Conservation (phyloP, 441 rosid species). For the Biscutella laevigata region DNA sequence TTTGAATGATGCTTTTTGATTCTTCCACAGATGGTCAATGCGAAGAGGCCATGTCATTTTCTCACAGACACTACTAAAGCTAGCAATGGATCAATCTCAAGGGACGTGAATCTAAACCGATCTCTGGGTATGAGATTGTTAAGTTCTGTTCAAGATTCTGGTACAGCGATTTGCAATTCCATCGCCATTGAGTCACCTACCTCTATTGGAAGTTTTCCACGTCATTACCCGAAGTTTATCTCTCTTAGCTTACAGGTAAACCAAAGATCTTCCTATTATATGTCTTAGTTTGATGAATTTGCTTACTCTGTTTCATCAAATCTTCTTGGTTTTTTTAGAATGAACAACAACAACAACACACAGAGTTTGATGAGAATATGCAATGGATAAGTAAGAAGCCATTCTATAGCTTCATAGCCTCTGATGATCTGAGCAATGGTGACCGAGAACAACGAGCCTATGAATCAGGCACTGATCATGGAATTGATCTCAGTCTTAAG, state of each 20-base stretch:
- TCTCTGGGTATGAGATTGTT: background rate
- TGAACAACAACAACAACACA: slow-evolving; percentile 13
- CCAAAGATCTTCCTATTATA: background rate
- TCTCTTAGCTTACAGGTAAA: slow-evolving; percentile 20
- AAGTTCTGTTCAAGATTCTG: slow-evolving; percentile 12
- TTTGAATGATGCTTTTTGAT: background rate
- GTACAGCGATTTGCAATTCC: slow-evolving; percentile 16
- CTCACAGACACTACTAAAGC: slow-evolving; percentile 5
- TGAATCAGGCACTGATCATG: slow-evolving; percentile 9
- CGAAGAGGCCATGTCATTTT: slow-evolving; percentile 16
- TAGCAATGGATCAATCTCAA: background rate
- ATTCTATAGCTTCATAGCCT: slow-evolving; percentile 15
- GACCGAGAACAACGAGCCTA: background rate
- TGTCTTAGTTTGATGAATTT: background rate
- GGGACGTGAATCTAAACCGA: slow-evolving; percentile 9
- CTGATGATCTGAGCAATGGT: slow-evolving; percentile 2
- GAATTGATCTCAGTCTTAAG: slow-evolving; percentile 25
- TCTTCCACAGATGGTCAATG: slow-evolving; percentile 6
- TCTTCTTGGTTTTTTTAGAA: slow-evolving; percentile 4
- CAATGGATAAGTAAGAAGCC: slow-evolving; percentile 7
- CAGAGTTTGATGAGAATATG: slow-evolving; percentile 5
- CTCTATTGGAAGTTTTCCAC: slow-evolving; percentile 1
- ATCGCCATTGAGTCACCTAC: background rate
- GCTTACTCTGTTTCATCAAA: background rate
- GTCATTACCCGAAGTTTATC: slow-evolving; percentile 15